Evolutionary conservation across 1,284 basidiomycete species (phyloP), one percentile per base, ranked within the genome.

Genomic region (Cutaneotrichosporon cavernicola): DNA sequence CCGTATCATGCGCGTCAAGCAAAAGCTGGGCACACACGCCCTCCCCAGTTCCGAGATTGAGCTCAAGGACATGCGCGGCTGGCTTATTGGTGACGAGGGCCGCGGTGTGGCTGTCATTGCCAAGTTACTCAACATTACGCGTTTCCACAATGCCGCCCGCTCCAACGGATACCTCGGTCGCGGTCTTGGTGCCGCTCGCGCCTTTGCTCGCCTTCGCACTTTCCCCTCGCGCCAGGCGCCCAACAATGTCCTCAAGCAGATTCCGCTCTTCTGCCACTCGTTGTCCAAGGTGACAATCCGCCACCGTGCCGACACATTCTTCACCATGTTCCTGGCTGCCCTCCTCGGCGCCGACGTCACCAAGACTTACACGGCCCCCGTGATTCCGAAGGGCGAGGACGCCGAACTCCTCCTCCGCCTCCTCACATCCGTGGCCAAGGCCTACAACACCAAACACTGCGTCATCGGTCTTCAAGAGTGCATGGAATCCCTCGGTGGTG

Each of bases 1-100:
- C 65, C 81, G 83, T 64, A 81, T 90, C 4, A 89, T 92, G 74
- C 83, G 90, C 3, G 82, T 91, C 53, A 90, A 92, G 81, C 85
- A 89, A 74, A 92, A 92, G 79, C 83, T 91, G 46, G 90, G 90
- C 2, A 91, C 90, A 0, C 86, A 88, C 66, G 82, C 85, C 34
- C 80, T 92, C 10, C 90, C 90, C 0, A 92, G 90, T 0, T 90
- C 89, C 0, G 90, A 92, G 76, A 83, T 91, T 56, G 85, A 85
- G 38, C 80, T 92, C 36, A 81, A 86, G 58, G 83, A 82, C 18
- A 80, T 88, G 5, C 83, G 86, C 52, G 90, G 82, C 3, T 89
- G 88, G 75, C 85, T 89, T 50, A 80, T 92, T 47, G 89, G 90
- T 2, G 68, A 80, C 0, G 77, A 83, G 26, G 86, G 87, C 49